A percentile compares a stretch with the other conserved stretches of the same genome.
Conservation (phyloP, 768 basidiomycete species). For the Butyriboletus loyo region DNA sequence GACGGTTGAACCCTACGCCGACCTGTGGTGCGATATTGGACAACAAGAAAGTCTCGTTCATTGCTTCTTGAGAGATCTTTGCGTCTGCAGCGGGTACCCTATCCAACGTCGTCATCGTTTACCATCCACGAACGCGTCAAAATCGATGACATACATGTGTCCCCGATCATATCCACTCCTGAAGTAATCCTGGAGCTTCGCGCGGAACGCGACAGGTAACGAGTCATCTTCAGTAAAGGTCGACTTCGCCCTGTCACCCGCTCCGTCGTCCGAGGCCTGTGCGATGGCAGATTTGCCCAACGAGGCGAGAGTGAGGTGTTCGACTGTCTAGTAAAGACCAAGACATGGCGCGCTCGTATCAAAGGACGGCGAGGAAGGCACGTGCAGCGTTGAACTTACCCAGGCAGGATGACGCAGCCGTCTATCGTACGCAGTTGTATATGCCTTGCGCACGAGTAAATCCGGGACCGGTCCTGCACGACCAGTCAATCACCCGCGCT, state of each 20-base stretch:
- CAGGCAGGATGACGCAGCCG: conserved; percentile 89
- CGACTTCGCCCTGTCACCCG: conserved; percentile 71
- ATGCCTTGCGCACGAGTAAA: conserved; percentile 73
- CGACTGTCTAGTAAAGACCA: conserved; percentile 67
- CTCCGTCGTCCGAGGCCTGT: conserved; percentile 35
- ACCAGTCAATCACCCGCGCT: not conserved
- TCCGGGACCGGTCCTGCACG: conserved; percentile 81
- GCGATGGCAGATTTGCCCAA: conserved; percentile 49
- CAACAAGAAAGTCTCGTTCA: conserved; percentile 94
- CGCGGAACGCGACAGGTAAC: conserved; percentile 74
- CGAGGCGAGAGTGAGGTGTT: conserved; percentile 83
- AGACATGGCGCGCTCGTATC: not conserved
- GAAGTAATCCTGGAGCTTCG: conserved; percentile 86
- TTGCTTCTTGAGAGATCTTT: conserved; percentile 85
- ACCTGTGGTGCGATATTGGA: conserved; percentile 99
- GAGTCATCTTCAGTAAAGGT: conserved; percentile 80
- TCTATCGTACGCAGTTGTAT: conserved; percentile 88
- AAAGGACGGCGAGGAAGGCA: not conserved
- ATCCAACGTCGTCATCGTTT: not conserved
- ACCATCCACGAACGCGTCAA: not conserved
- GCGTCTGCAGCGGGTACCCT: conserved; percentile 98
- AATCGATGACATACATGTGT: conserved; percentile 72
- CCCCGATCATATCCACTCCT: conserved; percentile 93
- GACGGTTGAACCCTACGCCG: conserved; percentile 94
- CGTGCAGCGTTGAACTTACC: conserved; percentile 45